phyloP scores from a whole-genome alignment of 2,329 filamentous ascomycete species.

The Stemphylium vesicarium region DNA sequence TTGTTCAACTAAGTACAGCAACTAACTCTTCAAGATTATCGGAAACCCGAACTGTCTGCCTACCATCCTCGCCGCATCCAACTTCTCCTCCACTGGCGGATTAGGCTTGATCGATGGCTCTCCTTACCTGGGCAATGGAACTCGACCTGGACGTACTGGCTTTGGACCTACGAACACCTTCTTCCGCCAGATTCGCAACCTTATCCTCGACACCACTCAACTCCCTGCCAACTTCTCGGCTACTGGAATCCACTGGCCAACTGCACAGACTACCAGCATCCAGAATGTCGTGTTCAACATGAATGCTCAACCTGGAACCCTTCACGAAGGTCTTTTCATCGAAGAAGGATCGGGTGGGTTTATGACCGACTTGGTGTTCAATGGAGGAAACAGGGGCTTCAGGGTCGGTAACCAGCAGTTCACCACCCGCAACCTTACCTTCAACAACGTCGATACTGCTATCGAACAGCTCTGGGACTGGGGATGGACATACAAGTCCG shows the following conservation, averaged over 20 bases:
- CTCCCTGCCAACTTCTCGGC: slow-evolving; percentile 56
- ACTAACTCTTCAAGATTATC: slow-evolving; percentile 51
- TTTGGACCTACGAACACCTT: slow-evolving; percentile 66
- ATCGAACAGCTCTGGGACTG: slow-evolving; percentile 66
- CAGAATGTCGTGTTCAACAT: slow-evolving; percentile 56
- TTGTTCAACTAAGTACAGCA: not conserved
- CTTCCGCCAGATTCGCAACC: slow-evolving; percentile 68
- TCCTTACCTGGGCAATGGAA: slow-evolving; percentile 52
- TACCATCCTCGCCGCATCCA: slow-evolving; percentile 59
- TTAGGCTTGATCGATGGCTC: slow-evolving; percentile 65
- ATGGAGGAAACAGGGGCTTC: slow-evolving; percentile 51
- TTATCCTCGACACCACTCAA: slow-evolving; percentile 65
- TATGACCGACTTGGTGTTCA: slow-evolving; percentile 54
- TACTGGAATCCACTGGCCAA: slow-evolving; percentile 56
- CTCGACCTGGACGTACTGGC: slow-evolving; percentile 42
- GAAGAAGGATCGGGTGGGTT: slow-evolving; percentile 55
- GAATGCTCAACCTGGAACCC: slow-evolving; percentile 52
- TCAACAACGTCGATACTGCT: slow-evolving; percentile 59
- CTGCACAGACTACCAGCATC: slow-evolving; percentile 54
- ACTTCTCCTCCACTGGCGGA: slow-evolving; percentile 54
- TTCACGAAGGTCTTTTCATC: slow-evolving; percentile 55
- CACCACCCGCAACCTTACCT: slow-evolving; percentile 63
- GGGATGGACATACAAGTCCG: slow-evolving; percentile 62
- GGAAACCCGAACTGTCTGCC: slow-evolving; percentile 65
- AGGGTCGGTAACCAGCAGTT: slow-evolving; percentile 58